These are phyloP conservation scores for Myriangium duriaei DNA, from an alignment of 2,329 filamentous ascomycete species.

Conservation along the genomic window DNA sequence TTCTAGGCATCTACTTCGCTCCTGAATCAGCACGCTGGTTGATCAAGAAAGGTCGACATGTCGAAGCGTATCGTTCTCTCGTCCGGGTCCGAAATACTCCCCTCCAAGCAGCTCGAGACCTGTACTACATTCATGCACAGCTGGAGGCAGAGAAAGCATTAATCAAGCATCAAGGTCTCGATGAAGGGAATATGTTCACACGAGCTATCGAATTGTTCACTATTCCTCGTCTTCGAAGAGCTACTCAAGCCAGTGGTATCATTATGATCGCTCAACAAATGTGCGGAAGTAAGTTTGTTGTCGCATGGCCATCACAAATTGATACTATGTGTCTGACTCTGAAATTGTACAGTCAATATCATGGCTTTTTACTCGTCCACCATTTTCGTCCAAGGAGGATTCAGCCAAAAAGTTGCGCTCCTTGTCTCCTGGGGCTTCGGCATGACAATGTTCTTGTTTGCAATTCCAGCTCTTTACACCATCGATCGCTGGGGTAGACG, in stretches of 20 bases:
- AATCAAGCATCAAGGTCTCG: no score
- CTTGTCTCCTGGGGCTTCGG: constrained; percentile 20
- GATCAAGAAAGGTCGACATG: constrained; percentile 16
- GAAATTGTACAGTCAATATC: constrained; percentile 16
- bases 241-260: constrained; percentile 19
- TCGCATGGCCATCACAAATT: not conserved
- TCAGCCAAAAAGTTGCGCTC: constrained; percentile 14
- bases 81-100: constrained; percentile 6
- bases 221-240: constrained; percentile 19
- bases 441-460: constrained; percentile 17
- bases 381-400: constrained; percentile 18
- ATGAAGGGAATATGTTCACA: constrained; percentile 22
- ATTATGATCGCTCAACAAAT: constrained; percentile 24
- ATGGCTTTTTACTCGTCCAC: constrained; percentile 22
- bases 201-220: constrained; percentile 37
- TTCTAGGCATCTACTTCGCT: constrained; percentile 42
- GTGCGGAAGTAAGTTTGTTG: constrained; percentile 12
- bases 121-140: constrained; percentile 15
- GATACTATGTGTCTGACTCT: not conserved
- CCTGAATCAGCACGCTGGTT: constrained; percentile 19
- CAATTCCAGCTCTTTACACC: constrained; percentile 23
- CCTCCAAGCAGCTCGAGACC: constrained; percentile 15
- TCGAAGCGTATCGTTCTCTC: constrained; percentile 12
- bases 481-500: constrained; percentile 33
- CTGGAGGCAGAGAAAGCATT: constrained; percentile 12